A percentile compares a stretch with the other conserved stretches of the same genome.
phyloP scores from a whole-genome alignment of 2,329 filamentous ascomycete genomes.

The Scedosporium apiospermum region DNA sequence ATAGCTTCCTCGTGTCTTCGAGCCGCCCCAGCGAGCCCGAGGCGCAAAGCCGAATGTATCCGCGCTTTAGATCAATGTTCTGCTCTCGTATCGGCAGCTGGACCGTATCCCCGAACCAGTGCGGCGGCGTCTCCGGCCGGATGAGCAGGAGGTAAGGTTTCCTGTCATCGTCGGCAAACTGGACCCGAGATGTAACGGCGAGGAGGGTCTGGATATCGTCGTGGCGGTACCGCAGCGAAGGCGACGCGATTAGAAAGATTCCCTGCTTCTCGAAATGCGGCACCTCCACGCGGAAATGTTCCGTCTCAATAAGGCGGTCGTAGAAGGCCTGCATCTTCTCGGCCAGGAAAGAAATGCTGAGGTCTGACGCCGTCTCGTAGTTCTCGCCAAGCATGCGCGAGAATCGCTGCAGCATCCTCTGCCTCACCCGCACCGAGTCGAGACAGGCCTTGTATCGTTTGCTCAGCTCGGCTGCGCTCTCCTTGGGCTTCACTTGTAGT shows the following conservation, averaged over 20 bases:
- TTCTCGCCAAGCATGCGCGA: slow-evolving; percentile 82
- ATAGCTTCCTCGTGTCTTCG: slow-evolving; percentile 66
- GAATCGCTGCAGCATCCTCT: slow-evolving; percentile 94
- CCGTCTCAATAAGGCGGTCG: slow-evolving; percentile 68
- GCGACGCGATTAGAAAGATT: slow-evolving; percentile 77
- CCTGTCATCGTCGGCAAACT: slow-evolving; percentile 57
- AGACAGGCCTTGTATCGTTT: slow-evolving; percentile 93
- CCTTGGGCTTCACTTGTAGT: slow-evolving; percentile 72
- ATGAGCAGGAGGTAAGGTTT: slow-evolving; percentile 82
- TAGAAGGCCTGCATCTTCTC: slow-evolving; percentile 68
- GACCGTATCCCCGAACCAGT: slow-evolving; percentile 74
- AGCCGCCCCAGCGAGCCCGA: slow-evolving; percentile 75
- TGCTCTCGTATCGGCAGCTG: slow-evolving; percentile 64
- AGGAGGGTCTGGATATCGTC: slow-evolving; percentile 81
- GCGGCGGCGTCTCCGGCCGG: slow-evolving; percentile 66
- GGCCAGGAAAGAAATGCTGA: slow-evolving; percentile 65
- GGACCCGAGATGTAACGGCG: slow-evolving; percentile 52
- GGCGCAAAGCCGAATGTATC: slow-evolving; percentile 79
- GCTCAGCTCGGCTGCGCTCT: slow-evolving; percentile 81
- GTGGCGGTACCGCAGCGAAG: slow-evolving; percentile 62
- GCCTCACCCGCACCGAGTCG: slow-evolving; percentile 90
- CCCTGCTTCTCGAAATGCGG: slow-evolving; percentile 62
- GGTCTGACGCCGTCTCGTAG: slow-evolving; percentile 95
- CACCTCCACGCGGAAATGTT: slow-evolving; percentile 79
- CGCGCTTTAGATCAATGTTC: slow-evolving; percentile 74